phyloP scores from a whole-genome alignment of 2,329 filamentous ascomycete species.

The Lachnellula cervina region DNA sequence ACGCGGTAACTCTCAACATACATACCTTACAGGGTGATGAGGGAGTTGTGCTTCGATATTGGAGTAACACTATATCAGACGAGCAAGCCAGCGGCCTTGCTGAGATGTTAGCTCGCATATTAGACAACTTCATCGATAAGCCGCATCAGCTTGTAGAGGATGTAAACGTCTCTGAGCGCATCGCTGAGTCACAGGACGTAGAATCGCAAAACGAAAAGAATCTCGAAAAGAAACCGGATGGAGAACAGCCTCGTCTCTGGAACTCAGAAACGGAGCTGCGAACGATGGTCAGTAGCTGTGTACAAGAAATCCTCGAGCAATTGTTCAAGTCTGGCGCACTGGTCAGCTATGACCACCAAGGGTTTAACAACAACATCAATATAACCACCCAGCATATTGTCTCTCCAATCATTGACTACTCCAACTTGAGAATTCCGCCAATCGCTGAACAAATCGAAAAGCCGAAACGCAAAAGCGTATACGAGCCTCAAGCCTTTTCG shows the following conservation, averaged over 20 bases:
- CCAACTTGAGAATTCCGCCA: background rate
- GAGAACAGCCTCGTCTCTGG: background rate
- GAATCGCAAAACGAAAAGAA: background rate
- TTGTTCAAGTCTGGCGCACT: slow-evolving; percentile 6
- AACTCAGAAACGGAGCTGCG: background rate
- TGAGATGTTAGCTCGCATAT: slow-evolving; percentile 33
- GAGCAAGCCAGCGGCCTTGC: slow-evolving; percentile 36
- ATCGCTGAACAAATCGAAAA: background rate
- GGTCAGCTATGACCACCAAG: background rate
- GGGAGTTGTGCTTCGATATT: slow-evolving; percentile 27
- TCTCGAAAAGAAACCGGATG: too few relatives aligned
- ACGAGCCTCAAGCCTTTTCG: background rate
- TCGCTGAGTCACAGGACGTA: background rate
- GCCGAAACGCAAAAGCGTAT: background rate
- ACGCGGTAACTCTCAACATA: slow-evolving; percentile 33
- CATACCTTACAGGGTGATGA: slow-evolving; percentile 3
- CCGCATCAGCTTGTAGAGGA: slow-evolving; percentile 8
- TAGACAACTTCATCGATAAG: slow-evolving; percentile 29
- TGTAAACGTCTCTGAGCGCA: slow-evolving; percentile 3
- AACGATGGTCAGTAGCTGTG: slow-evolving; percentile 5
- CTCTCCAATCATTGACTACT: slow-evolving; percentile 5
- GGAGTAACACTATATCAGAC: slow-evolving; percentile 37
- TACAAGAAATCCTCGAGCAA: slow-evolving; percentile 6
- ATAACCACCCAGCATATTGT: background rate
- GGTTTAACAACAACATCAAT: background rate